Conservation (phyloP, 228 moss, liverwort and hornwort species). For the Sphagnum fallax region DNA sequence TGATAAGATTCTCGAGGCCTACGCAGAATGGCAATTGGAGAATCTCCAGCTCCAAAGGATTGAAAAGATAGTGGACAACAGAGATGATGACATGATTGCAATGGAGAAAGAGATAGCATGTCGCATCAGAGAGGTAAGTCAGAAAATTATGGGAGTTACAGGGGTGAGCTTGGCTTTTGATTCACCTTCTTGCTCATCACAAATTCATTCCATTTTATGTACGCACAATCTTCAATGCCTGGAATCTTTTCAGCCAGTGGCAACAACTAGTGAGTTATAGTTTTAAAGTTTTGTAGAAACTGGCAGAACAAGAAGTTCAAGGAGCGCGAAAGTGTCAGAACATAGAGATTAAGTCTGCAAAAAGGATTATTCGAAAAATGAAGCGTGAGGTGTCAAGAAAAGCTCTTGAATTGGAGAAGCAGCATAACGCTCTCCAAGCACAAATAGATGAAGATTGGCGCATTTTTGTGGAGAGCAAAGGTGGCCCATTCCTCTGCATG, state of each 20-base stretch:
- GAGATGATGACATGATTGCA: slow-evolving; percentile 20
- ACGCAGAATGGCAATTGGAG: slow-evolving; percentile 36
- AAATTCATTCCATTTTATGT: neutral
- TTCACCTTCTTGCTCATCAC: neutral
- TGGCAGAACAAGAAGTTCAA: slow-evolving; percentile 41
- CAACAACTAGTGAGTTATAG: neutral
- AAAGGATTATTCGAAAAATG: slow-evolving; percentile 13
- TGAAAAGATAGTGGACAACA: slow-evolving; percentile 9
- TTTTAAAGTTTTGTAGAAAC: slow-evolving; percentile 41
- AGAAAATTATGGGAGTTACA: no score
- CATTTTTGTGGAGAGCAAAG: slow-evolving; percentile 38
- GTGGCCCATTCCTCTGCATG: slow-evolving; percentile 35
- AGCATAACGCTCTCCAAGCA: slow-evolving; percentile 18
- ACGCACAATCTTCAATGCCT: neutral
- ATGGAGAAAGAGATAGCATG: slow-evolving; percentile 20
- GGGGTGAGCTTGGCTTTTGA: neutral
- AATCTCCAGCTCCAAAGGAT: slow-evolving; percentile 27
- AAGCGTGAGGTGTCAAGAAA: slow-evolving; percentile 2
- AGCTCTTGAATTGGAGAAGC: slow-evolving; percentile 6
- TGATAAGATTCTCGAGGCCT: slow-evolving; percentile 50
- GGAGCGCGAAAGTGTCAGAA: slow-evolving; percentile 30
- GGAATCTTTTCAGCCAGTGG: neutral
- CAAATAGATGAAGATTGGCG: slow-evolving; percentile 46
- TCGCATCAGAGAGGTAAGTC: slow-evolving; percentile 32
- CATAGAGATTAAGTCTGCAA: slow-evolving; percentile 42